Conservation (phyloP, 2,329 filamentous ascomycete species). For the Xylaria sp. region DNA sequence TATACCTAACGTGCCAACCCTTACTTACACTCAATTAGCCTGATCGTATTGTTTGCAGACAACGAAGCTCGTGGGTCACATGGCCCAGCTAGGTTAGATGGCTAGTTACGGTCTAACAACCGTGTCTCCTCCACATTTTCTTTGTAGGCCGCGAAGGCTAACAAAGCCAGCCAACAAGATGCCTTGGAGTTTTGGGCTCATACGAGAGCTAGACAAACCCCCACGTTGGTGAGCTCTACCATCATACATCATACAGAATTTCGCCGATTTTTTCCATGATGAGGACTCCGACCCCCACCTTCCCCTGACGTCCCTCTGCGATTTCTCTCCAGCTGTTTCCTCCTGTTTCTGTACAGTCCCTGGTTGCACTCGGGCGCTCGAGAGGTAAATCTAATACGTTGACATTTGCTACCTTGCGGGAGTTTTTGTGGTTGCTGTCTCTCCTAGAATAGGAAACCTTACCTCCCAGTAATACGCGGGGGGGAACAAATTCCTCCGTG, state of each 20-base stretch:
- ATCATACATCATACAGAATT: constrained; percentile 14
- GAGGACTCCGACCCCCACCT: constrained; percentile 26
- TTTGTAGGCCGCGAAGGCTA: constrained; percentile 13
- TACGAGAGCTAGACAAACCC: constrained; percentile 18
- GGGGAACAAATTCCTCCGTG: constrained; percentile 14
- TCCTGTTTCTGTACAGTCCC: constrained; percentile 8
- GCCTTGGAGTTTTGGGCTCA: constrained; percentile 21
- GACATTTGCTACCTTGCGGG: neutral
- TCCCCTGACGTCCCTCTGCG: neutral
- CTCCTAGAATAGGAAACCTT: constrained; percentile 14
- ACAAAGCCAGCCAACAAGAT: constrained; percentile 14
- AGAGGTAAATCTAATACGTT: neutral
- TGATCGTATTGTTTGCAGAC: constrained; percentile 9
- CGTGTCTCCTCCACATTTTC: constrained; percentile 26
- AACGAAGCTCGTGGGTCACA: constrained; percentile 18
- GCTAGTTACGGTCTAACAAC: constrained; percentile 19
- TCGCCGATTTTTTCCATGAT: constrained; percentile 29
- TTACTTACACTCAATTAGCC: constrained; percentile 10
- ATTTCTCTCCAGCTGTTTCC: neutral
- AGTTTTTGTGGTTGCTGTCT: constrained; percentile 6
- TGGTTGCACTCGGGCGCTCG: constrained; percentile 1
- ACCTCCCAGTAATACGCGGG: constrained; percentile 11
- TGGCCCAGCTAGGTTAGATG: constrained; percentile 15
- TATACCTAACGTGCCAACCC: neutral
- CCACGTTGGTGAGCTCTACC: constrained; percentile 22